These are phyloP conservation scores for Pilasporangium apinafurcum DNA, from an alignment of 352 stramenopile genomes.

Conservation along the genomic window DNA sequence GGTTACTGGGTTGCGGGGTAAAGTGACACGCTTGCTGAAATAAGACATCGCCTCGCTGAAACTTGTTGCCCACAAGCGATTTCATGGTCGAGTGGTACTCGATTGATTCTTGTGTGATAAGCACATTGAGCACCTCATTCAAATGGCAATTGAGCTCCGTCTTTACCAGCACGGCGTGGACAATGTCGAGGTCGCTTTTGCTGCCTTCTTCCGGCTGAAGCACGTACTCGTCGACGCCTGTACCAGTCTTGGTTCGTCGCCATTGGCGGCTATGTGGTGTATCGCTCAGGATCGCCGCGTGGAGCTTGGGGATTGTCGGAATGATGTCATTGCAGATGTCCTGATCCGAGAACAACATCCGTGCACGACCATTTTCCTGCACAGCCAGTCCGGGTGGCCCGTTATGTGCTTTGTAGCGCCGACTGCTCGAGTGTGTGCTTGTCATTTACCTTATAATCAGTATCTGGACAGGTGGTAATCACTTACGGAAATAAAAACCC, in stretches of 20 bases:
- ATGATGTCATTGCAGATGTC: slow-evolving; percentile 35
- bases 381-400: slow-evolving; percentile 16
- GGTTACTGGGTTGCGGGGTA: slow-evolving; percentile 7
- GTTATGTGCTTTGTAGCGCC: too few relatives aligned
- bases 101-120: slow-evolving; percentile 28
- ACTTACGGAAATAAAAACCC: too few relatives aligned
- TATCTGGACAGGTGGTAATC: too few relatives aligned
- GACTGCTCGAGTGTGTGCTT: too few relatives aligned
- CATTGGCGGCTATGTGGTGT: slow-evolving; percentile 38
- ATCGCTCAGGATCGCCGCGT: slow-evolving; percentile 17
- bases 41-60: slow-evolving; percentile 36
- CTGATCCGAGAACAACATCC: slow-evolving; percentile 26
- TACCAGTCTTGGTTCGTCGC: slow-evolving; percentile 24
- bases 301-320: slow-evolving; percentile 27
- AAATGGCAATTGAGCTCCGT: slow-evolving; percentile 39
- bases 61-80: slow-evolving; percentile 31
- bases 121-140: slow-evolving; percentile 52
- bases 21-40: slow-evolving; percentile 21
- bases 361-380: slow-evolving; percentile 17
- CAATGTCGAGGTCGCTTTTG: slow-evolving; percentile 23
- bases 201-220: slow-evolving; percentile 14
- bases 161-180: slow-evolving; percentile 40
- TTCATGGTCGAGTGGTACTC: slow-evolving; percentile 41
- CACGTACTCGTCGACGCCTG: slow-evolving; percentile 40
- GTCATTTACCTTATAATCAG: too few relatives aligned